Conservation (phyloP, 768 basidiomycete genomes). For the Russula brevipes region DNA sequence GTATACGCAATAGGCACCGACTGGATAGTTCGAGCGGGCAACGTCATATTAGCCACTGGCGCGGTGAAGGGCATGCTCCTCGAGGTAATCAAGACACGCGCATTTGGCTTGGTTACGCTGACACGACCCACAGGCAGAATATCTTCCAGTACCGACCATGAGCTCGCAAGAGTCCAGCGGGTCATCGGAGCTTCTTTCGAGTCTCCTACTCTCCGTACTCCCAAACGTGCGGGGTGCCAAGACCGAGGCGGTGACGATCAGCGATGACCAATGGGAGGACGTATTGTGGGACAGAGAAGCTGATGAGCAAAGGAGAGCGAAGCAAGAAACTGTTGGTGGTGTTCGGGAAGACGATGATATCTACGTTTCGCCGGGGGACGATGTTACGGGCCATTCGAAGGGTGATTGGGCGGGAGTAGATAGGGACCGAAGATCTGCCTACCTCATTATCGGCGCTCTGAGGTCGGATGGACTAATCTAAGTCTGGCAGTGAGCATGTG, state of each 20-base stretch:
- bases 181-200: slow-evolving; percentile 68
- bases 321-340: slow-evolving; percentile 27
- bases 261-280: slow-evolving; percentile 76
- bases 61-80: slow-evolving; percentile 78
- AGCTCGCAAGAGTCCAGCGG: slow-evolving; percentile 60
- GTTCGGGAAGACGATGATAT: slow-evolving; percentile 44
- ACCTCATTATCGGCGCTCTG: slow-evolving; percentile 70
- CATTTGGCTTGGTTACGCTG: not conserved
- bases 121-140: slow-evolving; percentile 56
- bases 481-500: slow-evolving; percentile 3
- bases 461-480: slow-evolving; percentile 65
- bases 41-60: slow-evolving; percentile 70
- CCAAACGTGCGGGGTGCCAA: slow-evolving; percentile 69
- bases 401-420: slow-evolving; percentile 78
- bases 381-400: slow-evolving; percentile 41
- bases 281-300: slow-evolving; percentile 72
- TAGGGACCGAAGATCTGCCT: slow-evolving; percentile 74
- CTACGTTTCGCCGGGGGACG: slow-evolving; percentile 58
- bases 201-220: slow-evolving; percentile 67
- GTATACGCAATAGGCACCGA: slow-evolving; percentile 75
- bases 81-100: slow-evolving; percentile 46
- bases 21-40: slow-evolving; percentile 76
- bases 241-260: slow-evolving; percentile 72
- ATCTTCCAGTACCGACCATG: slow-evolving; percentile 68
- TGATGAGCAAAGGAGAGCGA: slow-evolving; percentile 36